Conservation (phyloP, 2,329 filamentous ascomycete species). For the Paecilomyces formosus region DNA sequence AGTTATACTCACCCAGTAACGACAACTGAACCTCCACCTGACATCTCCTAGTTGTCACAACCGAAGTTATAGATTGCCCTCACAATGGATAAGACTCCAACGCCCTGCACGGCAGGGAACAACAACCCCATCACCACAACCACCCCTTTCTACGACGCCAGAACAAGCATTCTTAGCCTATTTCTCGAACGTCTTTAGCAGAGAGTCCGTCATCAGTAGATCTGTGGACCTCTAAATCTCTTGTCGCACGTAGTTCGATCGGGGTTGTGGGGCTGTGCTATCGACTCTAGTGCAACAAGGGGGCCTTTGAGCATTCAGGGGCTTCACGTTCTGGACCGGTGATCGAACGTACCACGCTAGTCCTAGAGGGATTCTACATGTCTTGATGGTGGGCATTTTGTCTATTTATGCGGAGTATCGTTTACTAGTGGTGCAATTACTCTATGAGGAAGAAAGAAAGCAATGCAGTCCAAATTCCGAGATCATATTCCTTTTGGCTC, state of each 20-base stretch:
- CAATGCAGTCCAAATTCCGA: background rate
- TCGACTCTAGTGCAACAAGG: background rate
- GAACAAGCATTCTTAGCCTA: background rate
- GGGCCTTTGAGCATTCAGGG: background rate
- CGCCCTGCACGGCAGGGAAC: too few species aligned
- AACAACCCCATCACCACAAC: background rate
- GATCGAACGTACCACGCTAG: background rate
- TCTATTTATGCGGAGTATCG: too few species aligned
- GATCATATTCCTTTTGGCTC: background rate
- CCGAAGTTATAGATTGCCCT: too few species aligned
- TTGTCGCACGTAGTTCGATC: background rate
- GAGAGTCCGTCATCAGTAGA: background rate
- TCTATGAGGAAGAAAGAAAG: background rate
- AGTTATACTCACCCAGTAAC: too few species aligned
- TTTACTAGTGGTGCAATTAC: too few species aligned
- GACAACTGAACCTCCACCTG: too few species aligned
- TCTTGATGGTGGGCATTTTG: too few species aligned
- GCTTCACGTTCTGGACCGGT: background rate
- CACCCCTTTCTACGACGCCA: background rate
- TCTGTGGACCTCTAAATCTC: background rate
- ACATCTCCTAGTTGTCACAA: too few species aligned
- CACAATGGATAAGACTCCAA: too few species aligned
- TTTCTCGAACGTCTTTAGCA: background rate
- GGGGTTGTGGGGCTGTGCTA: background rate
- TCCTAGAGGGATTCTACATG: background rate